Evolutionary conservation across 306 rosid genomes (phyloP).

Genomic region (Casuarina glauca): DNA sequence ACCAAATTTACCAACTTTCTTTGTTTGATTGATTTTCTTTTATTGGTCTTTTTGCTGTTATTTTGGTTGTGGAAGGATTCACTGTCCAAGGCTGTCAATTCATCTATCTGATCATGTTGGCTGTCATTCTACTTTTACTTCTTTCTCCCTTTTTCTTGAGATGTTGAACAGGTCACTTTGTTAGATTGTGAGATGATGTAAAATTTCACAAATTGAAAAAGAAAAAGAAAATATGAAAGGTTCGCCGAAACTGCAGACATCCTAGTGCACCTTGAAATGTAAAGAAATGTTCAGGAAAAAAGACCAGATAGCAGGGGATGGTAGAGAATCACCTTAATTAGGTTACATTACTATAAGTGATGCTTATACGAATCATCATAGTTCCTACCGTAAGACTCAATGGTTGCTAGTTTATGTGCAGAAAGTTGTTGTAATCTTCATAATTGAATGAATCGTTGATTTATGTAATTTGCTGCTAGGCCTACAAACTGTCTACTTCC

Average conservation of each 20-base stretch:
- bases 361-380: background rate
- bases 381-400: background rate
- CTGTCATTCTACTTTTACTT: background rate
- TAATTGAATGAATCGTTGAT: background rate
- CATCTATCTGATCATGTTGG: background rate
- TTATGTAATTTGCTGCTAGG: too few species aligned
- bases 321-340: background rate
- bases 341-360: background rate
- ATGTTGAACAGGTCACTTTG: background rate
- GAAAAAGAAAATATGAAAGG: background rate
- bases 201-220: background rate
- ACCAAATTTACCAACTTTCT: background rate
- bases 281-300: background rate
- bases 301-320: background rate
- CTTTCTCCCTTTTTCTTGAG: too few species aligned
- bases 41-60: background rate
- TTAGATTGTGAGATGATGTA: background rate
- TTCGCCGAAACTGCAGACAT: background rate
- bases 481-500: background rate
- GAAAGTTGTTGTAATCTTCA: too few species aligned
- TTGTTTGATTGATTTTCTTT: background rate
- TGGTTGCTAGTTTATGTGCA: background rate
- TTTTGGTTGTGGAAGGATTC: background rate
- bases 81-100: background rate
- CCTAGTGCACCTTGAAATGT: background rate